phyloP scores from a whole-genome alignment of 1,284 basidiomycete species.

The Taiwanofungus camphoratus region DNA sequence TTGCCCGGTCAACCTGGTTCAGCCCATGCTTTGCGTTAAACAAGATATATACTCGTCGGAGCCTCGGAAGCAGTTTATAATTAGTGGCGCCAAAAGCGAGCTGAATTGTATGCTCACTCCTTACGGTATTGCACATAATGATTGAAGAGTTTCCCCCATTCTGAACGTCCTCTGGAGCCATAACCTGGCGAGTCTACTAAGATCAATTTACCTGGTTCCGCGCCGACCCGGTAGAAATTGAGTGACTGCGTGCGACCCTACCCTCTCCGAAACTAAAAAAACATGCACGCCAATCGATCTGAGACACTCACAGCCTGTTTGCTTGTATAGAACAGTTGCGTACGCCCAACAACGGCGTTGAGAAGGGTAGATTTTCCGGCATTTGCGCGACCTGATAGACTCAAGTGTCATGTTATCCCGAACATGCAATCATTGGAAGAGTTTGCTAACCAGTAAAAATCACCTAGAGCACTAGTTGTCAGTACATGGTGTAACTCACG shows the following conservation, averaged over 20 bases:
- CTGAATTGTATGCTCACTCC: slow-evolving; percentile 39
- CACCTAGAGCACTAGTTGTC: slow-evolving; percentile 20
- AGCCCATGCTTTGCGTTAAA: slow-evolving; percentile 64
- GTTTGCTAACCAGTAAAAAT: slow-evolving; percentile 27
- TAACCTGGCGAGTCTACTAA: slow-evolving; percentile 77
- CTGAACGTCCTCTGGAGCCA: slow-evolving; percentile 61
- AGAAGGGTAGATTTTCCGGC: slow-evolving; percentile 70
- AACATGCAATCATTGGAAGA: background rate
- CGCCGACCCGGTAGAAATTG: slow-evolving; percentile 65
- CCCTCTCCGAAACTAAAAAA: too few species aligned
- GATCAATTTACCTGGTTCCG: slow-evolving; percentile 47
- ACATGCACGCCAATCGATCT: background rate
- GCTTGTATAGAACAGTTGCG: slow-evolving; percentile 52
- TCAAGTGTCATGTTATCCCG: background rate
- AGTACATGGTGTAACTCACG: background rate
- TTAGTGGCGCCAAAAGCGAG: background rate
- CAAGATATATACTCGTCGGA: slow-evolving; percentile 63
- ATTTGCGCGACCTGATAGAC: slow-evolving; percentile 45
- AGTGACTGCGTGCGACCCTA: slow-evolving; percentile 66
- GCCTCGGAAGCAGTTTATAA: slow-evolving; percentile 33
- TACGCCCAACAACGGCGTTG: slow-evolving; percentile 60
- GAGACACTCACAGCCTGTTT: slow-evolving; percentile 55
- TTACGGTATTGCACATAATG: slow-evolving; percentile 53
- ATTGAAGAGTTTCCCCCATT: slow-evolving; percentile 68
- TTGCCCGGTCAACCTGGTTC: slow-evolving; percentile 47